Conservation (phyloP, 1,139 yeast genomes). For the Candida glucosophila region DNA sequence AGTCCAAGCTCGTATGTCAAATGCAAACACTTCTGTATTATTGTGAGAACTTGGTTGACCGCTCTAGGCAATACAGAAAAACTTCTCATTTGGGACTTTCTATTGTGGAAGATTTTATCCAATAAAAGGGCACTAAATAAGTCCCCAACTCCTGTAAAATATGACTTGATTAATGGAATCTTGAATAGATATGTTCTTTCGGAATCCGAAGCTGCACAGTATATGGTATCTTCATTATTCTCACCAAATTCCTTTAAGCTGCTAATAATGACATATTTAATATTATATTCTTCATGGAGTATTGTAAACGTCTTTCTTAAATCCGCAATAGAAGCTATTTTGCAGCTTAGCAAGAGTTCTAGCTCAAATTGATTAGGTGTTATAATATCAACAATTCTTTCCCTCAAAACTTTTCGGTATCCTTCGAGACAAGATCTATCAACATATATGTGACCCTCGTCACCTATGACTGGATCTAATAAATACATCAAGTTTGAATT, state of each 20-base stretch:
- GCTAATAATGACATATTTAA: conserved; percentile 64
- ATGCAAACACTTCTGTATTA: conserved; percentile 38
- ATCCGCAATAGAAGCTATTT: conserved; percentile 30
- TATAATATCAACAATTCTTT: conserved; percentile 51
- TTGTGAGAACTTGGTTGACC: conserved; percentile 40
- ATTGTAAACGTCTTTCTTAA: conserved; percentile 38
- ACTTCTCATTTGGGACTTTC: conserved; percentile 3
- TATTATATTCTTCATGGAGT: conserved; percentile 43
- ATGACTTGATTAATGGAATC: conserved; percentile 54
- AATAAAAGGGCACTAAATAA: conserved; percentile 71
- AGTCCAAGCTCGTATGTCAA: conserved; percentile 26
- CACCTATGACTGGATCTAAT: conserved; percentile 93
- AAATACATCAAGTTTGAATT: conserved; percentile 38
- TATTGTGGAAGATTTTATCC: conserved; percentile 42
- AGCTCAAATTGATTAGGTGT: conserved; percentile 93
- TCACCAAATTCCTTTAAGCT: conserved; percentile 12
- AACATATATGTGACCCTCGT: conserved; percentile 77
- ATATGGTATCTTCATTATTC: conserved; percentile 15
- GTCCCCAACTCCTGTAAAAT: conserved; percentile 92
- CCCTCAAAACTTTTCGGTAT: conserved; percentile 47
- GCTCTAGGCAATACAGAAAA: conserved; percentile 13
- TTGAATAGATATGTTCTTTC: conserved; percentile 18
- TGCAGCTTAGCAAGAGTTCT: conserved; percentile 55
- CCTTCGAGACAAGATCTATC: conserved; percentile 57
- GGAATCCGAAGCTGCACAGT: conserved; percentile 29